These are phyloP conservation scores for Dryadomyces quercivorus DNA, from an alignment of 2,329 filamentous ascomycete genomes.

Conservation along the genomic window DNA sequence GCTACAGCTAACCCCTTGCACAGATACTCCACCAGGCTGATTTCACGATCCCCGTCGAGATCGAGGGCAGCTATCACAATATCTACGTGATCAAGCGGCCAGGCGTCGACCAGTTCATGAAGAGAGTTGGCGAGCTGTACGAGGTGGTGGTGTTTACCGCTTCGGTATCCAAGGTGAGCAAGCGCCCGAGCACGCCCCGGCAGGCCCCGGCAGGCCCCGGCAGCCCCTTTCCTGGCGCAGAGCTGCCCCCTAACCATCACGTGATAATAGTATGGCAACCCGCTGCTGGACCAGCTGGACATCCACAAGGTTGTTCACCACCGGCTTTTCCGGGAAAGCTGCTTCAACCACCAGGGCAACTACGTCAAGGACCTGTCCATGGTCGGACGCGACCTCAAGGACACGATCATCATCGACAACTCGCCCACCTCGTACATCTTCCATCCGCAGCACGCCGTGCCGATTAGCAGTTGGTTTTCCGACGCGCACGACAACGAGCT, in stretches of 20 bases:
- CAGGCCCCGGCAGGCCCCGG: too few relatives aligned
- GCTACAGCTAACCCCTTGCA: not conserved
- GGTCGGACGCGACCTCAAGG: conserved; percentile 85
- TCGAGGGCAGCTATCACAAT: conserved; percentile 97
- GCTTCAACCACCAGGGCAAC: conserved; percentile 98
- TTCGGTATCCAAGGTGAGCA: conserved; percentile 82
- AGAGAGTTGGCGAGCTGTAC: conserved; percentile 91
- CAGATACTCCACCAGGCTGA: conserved; percentile 96
- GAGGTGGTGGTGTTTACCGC: conserved; percentile 98
- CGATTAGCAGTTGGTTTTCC: conserved; percentile 99
- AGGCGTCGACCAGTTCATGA: conserved; percentile 99
- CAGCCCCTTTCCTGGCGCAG: too few relatives aligned
- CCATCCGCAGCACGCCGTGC: conserved; percentile 95
- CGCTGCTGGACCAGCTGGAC: conserved; percentile 87
- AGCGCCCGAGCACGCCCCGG: too few relatives aligned
- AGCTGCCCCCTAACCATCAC: conserved; percentile 7
- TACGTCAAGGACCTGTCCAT: conserved; percentile 99
- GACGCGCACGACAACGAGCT: conserved; percentile 99
- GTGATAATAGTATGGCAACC: conserved; percentile 71
- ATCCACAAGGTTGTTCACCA: conserved; percentile 97
- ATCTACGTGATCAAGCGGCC: conserved; percentile 99
- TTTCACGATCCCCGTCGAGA: conserved; percentile 97
- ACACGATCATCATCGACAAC: conserved; percentile 99
- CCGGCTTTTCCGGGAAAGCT: conserved; percentile 91
- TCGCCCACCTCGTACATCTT: conserved; percentile 99